Evolutionary conservation across 495 filamentous ascomycete species (phyloP).

Genomic region (Apodospora peruviana): DNA sequence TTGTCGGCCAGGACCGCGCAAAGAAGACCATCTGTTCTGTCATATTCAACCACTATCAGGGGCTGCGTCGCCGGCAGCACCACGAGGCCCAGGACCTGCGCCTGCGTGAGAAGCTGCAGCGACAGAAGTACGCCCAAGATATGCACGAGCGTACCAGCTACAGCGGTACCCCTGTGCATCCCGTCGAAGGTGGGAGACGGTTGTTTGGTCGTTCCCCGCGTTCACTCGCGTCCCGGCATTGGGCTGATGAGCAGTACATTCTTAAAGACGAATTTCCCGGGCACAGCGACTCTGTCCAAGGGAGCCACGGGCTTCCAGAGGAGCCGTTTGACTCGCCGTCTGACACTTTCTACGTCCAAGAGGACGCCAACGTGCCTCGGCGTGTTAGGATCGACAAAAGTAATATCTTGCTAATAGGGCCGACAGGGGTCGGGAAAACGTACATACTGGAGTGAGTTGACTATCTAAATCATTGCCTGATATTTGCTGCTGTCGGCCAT

Average conservation of each 20-base stretch:
- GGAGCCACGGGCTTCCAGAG: constrained; percentile 23
- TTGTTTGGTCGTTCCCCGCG: constrained; percentile 16
- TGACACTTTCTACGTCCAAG: constrained; percentile 33
- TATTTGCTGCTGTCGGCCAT: not conserved
- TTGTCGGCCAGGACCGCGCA: constrained; percentile 93
- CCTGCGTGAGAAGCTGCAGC: constrained; percentile 44
- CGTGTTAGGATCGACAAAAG: constrained; percentile 88
- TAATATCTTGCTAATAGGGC: constrained; percentile 88
- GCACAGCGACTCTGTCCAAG: constrained; percentile 58
- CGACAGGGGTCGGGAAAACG: constrained; percentile 94
- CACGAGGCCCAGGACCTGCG: constrained; percentile 74
- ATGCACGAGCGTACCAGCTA: constrained; percentile 19
- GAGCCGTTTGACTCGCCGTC: constrained; percentile 8
- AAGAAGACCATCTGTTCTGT: constrained; percentile 91
- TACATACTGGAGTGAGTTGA: constrained; percentile 70
- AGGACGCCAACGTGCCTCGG: constrained; percentile 42
- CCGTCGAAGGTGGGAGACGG: constrained; percentile 45
- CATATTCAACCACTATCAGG: constrained; percentile 96
- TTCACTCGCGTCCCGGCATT: constrained; percentile 15
- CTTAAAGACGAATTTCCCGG: constrained; percentile 72
- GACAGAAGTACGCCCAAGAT: constrained; percentile 41
- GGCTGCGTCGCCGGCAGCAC: constrained; percentile 70
- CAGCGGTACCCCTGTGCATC: constrained; percentile 28
- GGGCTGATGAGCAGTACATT: constrained; percentile 23
- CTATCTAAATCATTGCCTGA: not conserved